These are phyloP conservation scores for Monilinia vaccinii-corymbosi DNA, from an alignment of 2,329 filamentous ascomycete genomes.

Conservation along the genomic window DNA sequence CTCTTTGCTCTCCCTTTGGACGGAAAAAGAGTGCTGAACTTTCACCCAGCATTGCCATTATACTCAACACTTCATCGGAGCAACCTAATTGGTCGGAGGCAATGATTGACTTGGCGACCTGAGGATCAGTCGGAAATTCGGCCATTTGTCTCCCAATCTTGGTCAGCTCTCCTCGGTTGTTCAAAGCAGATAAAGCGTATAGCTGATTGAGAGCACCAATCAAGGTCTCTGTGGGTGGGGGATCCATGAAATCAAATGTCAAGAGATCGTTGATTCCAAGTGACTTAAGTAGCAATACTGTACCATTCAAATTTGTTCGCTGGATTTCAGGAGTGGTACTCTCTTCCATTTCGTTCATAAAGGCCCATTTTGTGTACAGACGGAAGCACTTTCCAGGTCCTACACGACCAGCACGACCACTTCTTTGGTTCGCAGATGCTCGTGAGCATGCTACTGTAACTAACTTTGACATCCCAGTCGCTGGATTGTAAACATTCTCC, in stretches of 20 bases:
- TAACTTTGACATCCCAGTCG: conserved; percentile 85
- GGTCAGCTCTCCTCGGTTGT: conserved; percentile 80
- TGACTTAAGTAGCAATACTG: conserved; percentile 79
- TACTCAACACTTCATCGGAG: conserved; percentile 82
- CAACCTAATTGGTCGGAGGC: conserved; percentile 86
- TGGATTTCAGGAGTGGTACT: conserved; percentile 90
- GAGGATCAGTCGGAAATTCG: conserved; percentile 87
- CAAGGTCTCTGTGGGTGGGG: conserved; percentile 79
- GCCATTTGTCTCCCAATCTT: conserved; percentile 90
- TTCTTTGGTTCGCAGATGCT: conserved; percentile 86
- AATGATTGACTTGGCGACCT: conserved; percentile 82
- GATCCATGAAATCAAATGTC: conserved; percentile 94
- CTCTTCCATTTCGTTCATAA: conserved; percentile 90
- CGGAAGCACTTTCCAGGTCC: conserved; percentile 89
- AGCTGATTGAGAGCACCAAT: conserved; percentile 84
- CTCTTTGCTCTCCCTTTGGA: conserved; percentile 85
- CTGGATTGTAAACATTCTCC: conserved; percentile 86
- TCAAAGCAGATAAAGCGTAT: conserved; percentile 82
- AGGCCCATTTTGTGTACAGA: conserved; percentile 87
- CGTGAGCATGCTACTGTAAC: conserved; percentile 86
- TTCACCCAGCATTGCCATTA: conserved; percentile 92
- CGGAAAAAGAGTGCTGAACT: conserved; percentile 84
- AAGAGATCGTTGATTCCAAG: conserved; percentile 88
- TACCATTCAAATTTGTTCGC: conserved; percentile 74
- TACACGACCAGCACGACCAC: conserved; percentile 85